Conservation (phyloP, 208 protist genomes). For the Acanthamoeba lenticulata region DNA sequence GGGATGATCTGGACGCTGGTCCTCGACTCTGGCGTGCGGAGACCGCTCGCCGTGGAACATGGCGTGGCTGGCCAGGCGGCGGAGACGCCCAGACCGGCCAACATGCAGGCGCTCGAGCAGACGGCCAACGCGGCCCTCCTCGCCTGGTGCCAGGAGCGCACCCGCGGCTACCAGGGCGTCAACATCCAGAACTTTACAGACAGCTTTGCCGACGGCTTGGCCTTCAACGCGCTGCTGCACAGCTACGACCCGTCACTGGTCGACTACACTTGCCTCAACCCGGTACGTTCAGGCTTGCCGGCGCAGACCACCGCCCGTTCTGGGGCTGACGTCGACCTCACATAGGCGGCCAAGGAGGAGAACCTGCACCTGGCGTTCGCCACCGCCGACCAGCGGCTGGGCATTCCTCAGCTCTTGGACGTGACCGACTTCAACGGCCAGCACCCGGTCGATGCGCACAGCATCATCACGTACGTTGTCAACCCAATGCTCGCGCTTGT, state of each 20-base stretch:
- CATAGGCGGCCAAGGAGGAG: slow-evolving; percentile 61
- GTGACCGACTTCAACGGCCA: slow-evolving; percentile 68
- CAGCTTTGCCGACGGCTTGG: slow-evolving; percentile 55
- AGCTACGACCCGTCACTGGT: slow-evolving; percentile 10
- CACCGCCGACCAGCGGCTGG: slow-evolving; percentile 83
- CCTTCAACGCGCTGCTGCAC: slow-evolving; percentile 52
- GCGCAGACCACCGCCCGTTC: background rate
- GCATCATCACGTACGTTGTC: slow-evolving; percentile 18
- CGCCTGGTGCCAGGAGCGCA: slow-evolving; percentile 47
- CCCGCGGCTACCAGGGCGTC: slow-evolving; percentile 53
- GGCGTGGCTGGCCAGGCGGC: background rate
- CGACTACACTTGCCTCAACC: background rate
- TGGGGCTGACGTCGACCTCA: background rate
- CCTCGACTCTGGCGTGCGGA: slow-evolving; percentile 49
- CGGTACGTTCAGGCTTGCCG: background rate
- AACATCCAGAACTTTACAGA: slow-evolving; percentile 60
- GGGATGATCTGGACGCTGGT: slow-evolving; percentile 64
- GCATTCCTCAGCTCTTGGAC: slow-evolving; percentile 86
- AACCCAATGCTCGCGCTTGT: background rate
- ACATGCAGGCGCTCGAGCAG: slow-evolving; percentile 18
- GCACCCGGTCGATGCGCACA: slow-evolving; percentile 28
- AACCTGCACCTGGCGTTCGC: slow-evolving; percentile 86
- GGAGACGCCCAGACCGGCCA: background rate
- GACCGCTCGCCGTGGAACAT: background rate
- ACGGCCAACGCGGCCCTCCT: slow-evolving; percentile 25